Conservation (phyloP, 495 filamentous ascomycete species). For the Glonium stellatum region DNA sequence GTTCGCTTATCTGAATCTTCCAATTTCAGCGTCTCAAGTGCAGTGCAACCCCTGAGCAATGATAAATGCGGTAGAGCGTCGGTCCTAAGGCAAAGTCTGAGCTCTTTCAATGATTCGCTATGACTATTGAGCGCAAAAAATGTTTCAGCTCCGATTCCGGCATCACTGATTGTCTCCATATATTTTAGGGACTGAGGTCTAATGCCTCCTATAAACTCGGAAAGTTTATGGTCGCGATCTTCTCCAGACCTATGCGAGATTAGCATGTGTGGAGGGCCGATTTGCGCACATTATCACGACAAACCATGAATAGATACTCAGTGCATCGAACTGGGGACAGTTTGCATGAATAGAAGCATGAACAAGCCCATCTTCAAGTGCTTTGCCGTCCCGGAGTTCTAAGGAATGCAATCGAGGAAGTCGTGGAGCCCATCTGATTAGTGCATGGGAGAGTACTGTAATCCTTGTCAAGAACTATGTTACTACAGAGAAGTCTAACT, state of each 20-base stretch:
- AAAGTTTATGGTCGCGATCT: constrained; percentile 48
- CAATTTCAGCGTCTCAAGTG: constrained; percentile 48
- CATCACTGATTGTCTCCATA: constrained; percentile 51
- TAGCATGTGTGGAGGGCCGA: background rate
- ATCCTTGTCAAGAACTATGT: background rate
- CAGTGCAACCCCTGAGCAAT: constrained; percentile 46
- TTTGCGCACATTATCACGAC: constrained; percentile 2
- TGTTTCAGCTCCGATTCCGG: constrained; percentile 46
- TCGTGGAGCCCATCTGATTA: constrained; percentile 43
- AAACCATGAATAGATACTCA: constrained; percentile 53
- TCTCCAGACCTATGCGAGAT: constrained; percentile 30
- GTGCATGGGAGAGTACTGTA: constrained; percentile 36
- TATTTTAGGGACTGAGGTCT: constrained; percentile 51
- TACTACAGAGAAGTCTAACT: constrained; percentile 6
- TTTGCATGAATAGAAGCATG: constrained; percentile 46
- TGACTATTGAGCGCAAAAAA: constrained; percentile 55
- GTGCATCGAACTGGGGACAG: constrained; percentile 55
- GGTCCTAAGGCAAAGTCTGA: constrained; percentile 48
- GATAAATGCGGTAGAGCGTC: constrained; percentile 43
- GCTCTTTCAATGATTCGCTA: constrained; percentile 46
- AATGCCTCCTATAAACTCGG: constrained; percentile 52
- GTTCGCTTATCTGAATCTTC: constrained; percentile 33
- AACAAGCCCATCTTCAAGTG: constrained; percentile 47
- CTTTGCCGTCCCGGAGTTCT: constrained; percentile 50
- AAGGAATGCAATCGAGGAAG: constrained; percentile 44